Base-by-base conservation (phyloP, 164 flowering plant genomes). In the Malania oleifera region DNA sequence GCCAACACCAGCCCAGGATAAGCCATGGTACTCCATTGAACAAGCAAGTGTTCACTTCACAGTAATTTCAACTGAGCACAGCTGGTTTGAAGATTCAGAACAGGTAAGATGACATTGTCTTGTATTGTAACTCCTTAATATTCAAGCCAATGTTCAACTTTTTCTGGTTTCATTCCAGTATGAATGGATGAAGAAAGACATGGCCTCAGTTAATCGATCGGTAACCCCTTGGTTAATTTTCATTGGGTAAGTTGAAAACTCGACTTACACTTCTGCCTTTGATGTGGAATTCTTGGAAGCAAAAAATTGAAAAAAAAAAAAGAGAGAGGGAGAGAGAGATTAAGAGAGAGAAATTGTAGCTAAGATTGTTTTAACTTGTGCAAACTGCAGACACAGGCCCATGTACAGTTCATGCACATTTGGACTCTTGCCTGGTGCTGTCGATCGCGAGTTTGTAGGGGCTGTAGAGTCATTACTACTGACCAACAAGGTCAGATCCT, bases 1-100 rank as follows among this genome's bases (percentile, higher is more conserved):
- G 96, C 98, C 98, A 23, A 82, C 84, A 0, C n/a, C 66, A 0
- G 82, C 60, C 19, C 84, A 85, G 65, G 95, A 92, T 54, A 87
- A 87, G 70, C 96, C 98, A 10, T 92, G 98, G 98, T 92, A 92
- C 53, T 84, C 98, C 5, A 84, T 92, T 7, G 91, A 92, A 48
- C 87, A 82, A 77, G 96, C 71, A 25, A 61, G 79, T 59, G 80
- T 92, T 57, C 96, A 92, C 65, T 84, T 92, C 67, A 87, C 91
- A 1, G 71, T 89, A 0, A 84, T 92, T 17, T 92, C 98, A 6
- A 92, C 96, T 0, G 98, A 92, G 63, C 88, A 92, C 57, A 73
- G 77, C 20, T 89, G 89, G 89, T 50, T 67, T 0, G 18, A 45
- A 43, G 60, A 64, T 45, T 87, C 96, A 3, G 91, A 85, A 56